These are phyloP conservation scores for Decorospora gaudefroyi DNA, from an alignment of 2,329 filamentous ascomycete species.

Conservation along the genomic window DNA sequence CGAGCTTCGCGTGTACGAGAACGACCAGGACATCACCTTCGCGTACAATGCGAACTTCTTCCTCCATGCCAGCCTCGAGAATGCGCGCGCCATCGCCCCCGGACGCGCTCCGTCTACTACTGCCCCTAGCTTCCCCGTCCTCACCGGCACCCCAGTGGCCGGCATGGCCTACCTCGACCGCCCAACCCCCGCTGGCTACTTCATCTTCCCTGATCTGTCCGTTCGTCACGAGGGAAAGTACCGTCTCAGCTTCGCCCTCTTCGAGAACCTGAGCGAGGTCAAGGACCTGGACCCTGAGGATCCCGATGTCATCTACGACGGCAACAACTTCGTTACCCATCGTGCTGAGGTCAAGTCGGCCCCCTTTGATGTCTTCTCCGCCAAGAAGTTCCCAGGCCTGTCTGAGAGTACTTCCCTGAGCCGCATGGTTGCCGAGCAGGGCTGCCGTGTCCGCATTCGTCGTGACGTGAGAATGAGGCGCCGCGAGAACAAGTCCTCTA, in stretches of 20 bases:
- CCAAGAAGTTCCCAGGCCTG: slow-evolving; percentile 97
- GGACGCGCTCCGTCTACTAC: slow-evolving; percentile 70
- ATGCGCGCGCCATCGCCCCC: slow-evolving; percentile 79
- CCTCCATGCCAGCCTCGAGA: slow-evolving; percentile 85
- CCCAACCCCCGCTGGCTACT: slow-evolving; percentile 79
- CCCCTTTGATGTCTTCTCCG: slow-evolving; percentile 88
- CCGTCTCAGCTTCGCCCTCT: slow-evolving; percentile 86
- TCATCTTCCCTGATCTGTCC: slow-evolving; percentile 95
- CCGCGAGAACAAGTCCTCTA: slow-evolving; percentile 70
- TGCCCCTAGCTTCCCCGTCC: slow-evolving; percentile 71
- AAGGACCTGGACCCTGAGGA: slow-evolving; percentile 71
- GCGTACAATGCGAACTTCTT: slow-evolving; percentile 97
- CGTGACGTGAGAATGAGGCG: slow-evolving; percentile 92
- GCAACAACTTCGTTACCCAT: slow-evolving; percentile 70
- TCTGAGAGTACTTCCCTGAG: slow-evolving; percentile 87
- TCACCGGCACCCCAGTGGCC: slow-evolving; percentile 92
- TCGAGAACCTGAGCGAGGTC: slow-evolving; percentile 87
- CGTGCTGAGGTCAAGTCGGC: slow-evolving; percentile 87
- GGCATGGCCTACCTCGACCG: slow-evolving; percentile 96
- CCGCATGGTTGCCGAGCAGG: slow-evolving; percentile 91
- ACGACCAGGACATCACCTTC: slow-evolving; percentile 72
- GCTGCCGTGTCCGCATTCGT: slow-evolving; percentile 92
- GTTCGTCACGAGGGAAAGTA: slow-evolving; percentile 95
- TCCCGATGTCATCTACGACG: slow-evolving; percentile 49
- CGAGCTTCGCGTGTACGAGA: slow-evolving; percentile 83